Base-by-base conservation (phyloP, 768 basidiomycete genomes). In the Lactarius deliciosus region DNA sequence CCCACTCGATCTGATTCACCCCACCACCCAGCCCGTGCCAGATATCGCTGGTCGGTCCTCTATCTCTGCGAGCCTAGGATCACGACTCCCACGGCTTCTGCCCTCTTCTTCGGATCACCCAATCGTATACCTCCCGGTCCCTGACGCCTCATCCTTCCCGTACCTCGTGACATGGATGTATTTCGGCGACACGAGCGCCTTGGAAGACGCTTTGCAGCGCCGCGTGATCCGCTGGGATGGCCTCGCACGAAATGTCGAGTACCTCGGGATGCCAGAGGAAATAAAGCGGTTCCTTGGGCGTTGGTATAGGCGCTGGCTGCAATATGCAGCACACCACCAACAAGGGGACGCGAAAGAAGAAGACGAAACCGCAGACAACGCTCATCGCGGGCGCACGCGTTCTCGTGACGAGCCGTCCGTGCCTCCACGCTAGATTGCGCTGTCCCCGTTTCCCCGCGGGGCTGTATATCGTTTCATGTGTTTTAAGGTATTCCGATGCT, bases 181-280 rank as follows among this genome's bases (percentile, higher is more conserved):
- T 78, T 93, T 91, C 76, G 92, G 91, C 36, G 80, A 83, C 68
- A 85, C 85, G 15, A 76, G 78, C 53, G 81, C 80, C 62, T 88
- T 96, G 72, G 85, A 89, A 72, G 81, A 85, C 28, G 87, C 84
- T 50, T 83, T 96, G 15, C 83, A 85, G 67, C 77, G 80, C 22
- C 86, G 88, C 22, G 75, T 80, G 60, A 81, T 93, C 55, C 84
- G 85, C 57, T 96, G 93, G 94, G 90, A 94, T 71, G 92, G 91
- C 34, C 80, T 96, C 67, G 91, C 91, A 22, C 86, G 89, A 66
- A 96, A 95, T 75, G 92, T 90, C 74, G 93, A 96, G 74, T 96
- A 92, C 73, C 87, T 96, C 58, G 89, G 86, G 22, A 82, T 96
- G 68, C 81, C 85, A 61, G 78, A 85, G 20, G 87, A 90, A 54